Evolutionary conservation across 768 basidiomycete species (phyloP), one percentile per base, ranked within the genome.

Genomic region (Podaxis sp.): DNA sequence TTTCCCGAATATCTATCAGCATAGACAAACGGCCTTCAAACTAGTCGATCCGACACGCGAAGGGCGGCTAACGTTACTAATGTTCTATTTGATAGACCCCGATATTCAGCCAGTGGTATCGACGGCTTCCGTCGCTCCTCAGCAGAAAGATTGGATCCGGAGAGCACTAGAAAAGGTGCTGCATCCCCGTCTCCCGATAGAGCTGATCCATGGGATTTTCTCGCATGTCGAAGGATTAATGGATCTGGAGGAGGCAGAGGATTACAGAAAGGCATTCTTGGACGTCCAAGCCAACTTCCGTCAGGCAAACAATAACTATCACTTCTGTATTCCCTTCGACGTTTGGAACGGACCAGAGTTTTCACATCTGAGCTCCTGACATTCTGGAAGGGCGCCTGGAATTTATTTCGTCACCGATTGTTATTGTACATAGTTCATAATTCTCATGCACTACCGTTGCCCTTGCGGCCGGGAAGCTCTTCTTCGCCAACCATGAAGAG

Each of bases 1-100:
- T 41, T 85, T 82, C 64, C 85, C 85, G 15, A 86, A 86, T 68
- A 79, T 85, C 46, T 85, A 84, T 70, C 85, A 86, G 66, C 75
- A 82, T 59, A 69, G 70, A 8, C 73, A 78, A 37, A 73, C 78
- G 0, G 65, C 76, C 1, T 78, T 83, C 57, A 56, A 69, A 8
- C 76, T 84, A 9, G 63, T 65, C 4, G 80, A 86, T 69, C 68
- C 74, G 0, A 66, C 72, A 5, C 75, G 73, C 58, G 73, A 75
- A 9, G 85, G 84, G 1, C 75, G 76, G 50, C 70, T 80, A 29
- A 80, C 72, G 12, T 68, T 81, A 9, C 63, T 85, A 19, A 72
- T 72, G 29, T 77, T 85, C 64, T 79, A 75, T 68, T 77, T 87
- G n/a, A 75, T 83, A 3, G 81, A 82, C 65, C 80, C 81, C 6